Base-by-base conservation (phyloP, 2,329 filamentous ascomycete species). In the Myriosclerotinia duriaeana region DNA sequence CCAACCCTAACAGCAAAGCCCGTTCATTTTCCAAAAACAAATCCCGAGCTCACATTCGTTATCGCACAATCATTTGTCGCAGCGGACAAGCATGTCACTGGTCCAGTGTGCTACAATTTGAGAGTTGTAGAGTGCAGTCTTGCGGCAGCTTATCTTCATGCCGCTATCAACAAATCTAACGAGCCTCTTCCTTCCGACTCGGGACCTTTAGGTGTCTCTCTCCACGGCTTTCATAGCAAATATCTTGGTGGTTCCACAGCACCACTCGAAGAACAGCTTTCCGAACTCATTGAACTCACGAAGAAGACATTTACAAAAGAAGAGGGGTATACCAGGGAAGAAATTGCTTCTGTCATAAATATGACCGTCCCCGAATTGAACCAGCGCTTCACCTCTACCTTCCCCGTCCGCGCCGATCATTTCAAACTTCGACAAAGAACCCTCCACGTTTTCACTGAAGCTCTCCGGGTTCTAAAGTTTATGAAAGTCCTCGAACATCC, bases 101-200 rank as follows among this genome's bases (percentile, higher is more conserved):
- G 90, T 0, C 94, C 94, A 0, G 89, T 96, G 70, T 92, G 94
- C 83, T 99, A 98, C 83, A 99, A 99, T 78, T 85, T 99, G 34
- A 90, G 95, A 38, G 95, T 99, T 1, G 95, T 97, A 48, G 95
- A 99, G 79, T 96, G 92, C 80, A 95, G 90, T 64, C 84, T 99
- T 42, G 95, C 95, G 3, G 93, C 95, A 3, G 85, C 84, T 34
- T 87, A 85, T 74, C 82, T 89, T 68, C 82, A 88, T 71, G 84
- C 86, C 36, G 79, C 81, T 36, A 79, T 87, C 67, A 85, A 84
- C 76, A 83, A 85, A 14, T 75, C 81, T 0, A 82, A 81, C 46
- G 87, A 85, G 0, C 78, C 80, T 40, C 86, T 98, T 0, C 88
- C 91, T 22, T 79, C 84, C 66, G 95, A 99, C 77, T 87, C 88